A percentile compares a stretch with the other conserved stretches of the same genome.
These are phyloP conservation scores for Fusarium avenaceum DNA, from an alignment of 2,329 filamentous ascomycete genomes.

Conservation along the genomic window DNA sequence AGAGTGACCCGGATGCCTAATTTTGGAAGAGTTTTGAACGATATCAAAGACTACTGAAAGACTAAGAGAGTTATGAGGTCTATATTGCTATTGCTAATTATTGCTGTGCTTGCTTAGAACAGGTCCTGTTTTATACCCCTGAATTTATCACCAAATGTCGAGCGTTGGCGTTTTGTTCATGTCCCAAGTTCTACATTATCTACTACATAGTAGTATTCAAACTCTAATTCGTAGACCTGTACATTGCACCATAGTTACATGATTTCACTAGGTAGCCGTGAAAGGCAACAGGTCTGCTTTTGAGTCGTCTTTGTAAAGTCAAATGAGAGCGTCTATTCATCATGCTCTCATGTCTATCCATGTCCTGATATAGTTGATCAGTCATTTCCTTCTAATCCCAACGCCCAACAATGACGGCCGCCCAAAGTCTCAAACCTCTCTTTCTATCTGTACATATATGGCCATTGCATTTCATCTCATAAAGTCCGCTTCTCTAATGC, in stretches of 20 bases:
- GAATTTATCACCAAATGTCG: background rate
- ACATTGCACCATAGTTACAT: background rate
- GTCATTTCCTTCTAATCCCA: conserved; percentile 49
- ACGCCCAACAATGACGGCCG: conserved; percentile 50
- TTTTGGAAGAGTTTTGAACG: background rate
- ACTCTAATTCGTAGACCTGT: background rate
- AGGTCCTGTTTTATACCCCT: conserved; percentile 22
- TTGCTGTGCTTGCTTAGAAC: conserved; percentile 4
- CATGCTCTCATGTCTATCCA: conserved; percentile 49
- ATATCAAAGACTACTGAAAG: background rate
- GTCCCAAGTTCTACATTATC: conserved; percentile 2
- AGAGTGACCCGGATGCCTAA: conserved; percentile 58
- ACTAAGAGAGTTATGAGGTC: background rate
- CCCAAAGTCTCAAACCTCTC: conserved; percentile 37
- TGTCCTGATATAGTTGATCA: conserved; percentile 43
- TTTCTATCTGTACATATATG: conserved; percentile 50
- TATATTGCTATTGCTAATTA: background rate
- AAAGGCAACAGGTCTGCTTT: background rate
- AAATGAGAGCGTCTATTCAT: conserved; percentile 45
- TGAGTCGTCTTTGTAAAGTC: conserved; percentile 15
- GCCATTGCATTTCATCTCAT: conserved; percentile 42
- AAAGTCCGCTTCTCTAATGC: conserved; percentile 34
- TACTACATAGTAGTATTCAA: background rate
- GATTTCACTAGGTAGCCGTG: background rate
- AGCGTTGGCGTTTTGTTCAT: conserved; percentile 17